Evolutionary conservation across 345 rosid species (phyloP).

Genomic region (Ceriops decandra): DNA sequence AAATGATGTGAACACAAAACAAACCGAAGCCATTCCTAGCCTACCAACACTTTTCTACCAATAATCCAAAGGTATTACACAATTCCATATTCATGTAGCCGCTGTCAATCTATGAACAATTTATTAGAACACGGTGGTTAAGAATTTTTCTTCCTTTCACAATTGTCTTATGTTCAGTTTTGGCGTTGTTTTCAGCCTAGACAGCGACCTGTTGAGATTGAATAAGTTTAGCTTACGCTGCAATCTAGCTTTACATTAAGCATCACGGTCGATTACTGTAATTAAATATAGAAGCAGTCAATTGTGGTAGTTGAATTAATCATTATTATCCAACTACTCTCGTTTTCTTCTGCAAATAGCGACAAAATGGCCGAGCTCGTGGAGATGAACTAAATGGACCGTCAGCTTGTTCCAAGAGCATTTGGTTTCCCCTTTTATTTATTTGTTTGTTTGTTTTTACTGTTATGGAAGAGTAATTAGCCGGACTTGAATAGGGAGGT

Average conservation of each 20-base stretch:
- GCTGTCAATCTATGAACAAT: not conserved
- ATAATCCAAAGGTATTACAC: no score
- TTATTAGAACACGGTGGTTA: not conserved
- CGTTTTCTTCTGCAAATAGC: not conserved
- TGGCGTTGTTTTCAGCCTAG: not conserved
- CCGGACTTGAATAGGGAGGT: no score
- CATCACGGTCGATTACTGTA: constrained; percentile 3
- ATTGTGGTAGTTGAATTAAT: constrained; percentile 7
- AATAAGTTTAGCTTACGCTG: not conserved
- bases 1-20: no score
- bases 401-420: not conserved
- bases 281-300: constrained; percentile 20
- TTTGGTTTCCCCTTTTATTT: no score
- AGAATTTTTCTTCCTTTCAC: not conserved
- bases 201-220: not conserved
- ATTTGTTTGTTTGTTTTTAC: no score
- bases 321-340: constrained; percentile 11
- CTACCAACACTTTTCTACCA: no score
- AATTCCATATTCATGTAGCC: no score
- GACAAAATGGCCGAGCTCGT: no score
- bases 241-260: constrained; percentile 3
- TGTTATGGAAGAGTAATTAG: no score
- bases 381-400: not conserved
- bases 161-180: not conserved
- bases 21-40: no score